phyloP scores from a whole-genome alignment of 805 yeast species.

The Saitoella complicata region DNA sequence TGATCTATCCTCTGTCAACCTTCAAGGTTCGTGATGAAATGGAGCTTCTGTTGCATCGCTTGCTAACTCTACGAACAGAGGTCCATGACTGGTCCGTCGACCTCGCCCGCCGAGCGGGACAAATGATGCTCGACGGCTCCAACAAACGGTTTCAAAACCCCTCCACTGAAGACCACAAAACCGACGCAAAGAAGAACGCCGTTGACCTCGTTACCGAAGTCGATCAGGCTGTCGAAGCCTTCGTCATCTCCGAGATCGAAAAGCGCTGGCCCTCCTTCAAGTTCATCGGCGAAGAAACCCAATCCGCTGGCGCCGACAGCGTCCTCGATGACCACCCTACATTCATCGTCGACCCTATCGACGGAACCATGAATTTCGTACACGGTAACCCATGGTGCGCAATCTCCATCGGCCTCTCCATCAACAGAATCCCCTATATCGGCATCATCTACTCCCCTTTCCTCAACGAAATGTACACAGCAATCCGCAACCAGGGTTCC shows the following conservation, averaged over 20 bases:
- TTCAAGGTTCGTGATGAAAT: not conserved
- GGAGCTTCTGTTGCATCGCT: not conserved
- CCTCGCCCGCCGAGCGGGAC: too few species aligned
- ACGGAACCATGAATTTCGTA: slow-evolving; percentile 50
- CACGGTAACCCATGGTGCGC: slow-evolving; percentile 48
- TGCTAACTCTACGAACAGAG: slow-evolving; percentile 4
- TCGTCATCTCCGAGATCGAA: slow-evolving; percentile 22
- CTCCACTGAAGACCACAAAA: too few species aligned
- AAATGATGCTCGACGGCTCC: too few species aligned
- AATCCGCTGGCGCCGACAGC: slow-evolving; percentile 30
- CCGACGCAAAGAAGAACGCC: slow-evolving; percentile 15
- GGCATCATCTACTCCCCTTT: slow-evolving; percentile 56
- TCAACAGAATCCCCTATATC: slow-evolving; percentile 33
- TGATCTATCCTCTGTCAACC: not conserved
- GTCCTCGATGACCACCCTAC: slow-evolving; percentile 37
- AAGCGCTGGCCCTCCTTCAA: slow-evolving; percentile 31
- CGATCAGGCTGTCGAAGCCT: slow-evolving; percentile 38
- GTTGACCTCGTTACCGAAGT: slow-evolving; percentile 49
- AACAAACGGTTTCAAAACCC: too few species aligned
- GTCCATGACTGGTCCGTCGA: too few species aligned
- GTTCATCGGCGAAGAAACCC: slow-evolving; percentile 50
- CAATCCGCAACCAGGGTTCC: slow-evolving; percentile 40
- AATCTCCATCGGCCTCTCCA: slow-evolving; percentile 42
- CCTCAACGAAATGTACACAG: slow-evolving; percentile 35
- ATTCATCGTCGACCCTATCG: slow-evolving; percentile 49